Base-by-base conservation (phyloP, 2,329 filamentous ascomycete genomes). In the Diaporthe longicolla region DNA sequence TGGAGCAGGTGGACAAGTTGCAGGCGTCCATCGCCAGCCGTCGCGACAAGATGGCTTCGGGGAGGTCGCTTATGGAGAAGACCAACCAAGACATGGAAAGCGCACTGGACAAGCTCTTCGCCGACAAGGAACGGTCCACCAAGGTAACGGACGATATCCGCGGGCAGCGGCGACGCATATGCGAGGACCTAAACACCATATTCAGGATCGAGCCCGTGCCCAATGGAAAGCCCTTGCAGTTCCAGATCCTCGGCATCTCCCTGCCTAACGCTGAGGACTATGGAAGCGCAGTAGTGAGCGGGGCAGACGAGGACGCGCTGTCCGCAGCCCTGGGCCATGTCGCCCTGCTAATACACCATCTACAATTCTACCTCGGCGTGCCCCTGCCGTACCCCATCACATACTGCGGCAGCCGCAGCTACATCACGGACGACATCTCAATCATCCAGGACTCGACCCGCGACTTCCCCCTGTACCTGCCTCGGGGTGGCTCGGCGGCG, bases 81-180 rank as follows among this genome's bases (percentile, higher is more conserved):
- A 89, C 90, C 0, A 87, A 89, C 4, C 85, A 85, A 9, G 90
- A 94, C 77, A 89, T 97, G 9, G 84, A 86, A 17, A 87, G 91
- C 76, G 92, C 90, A 10, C 84, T 86, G 63, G 85, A 89, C 45
- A 90, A 92, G 77, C 85, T 96, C 43, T 81, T 84, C 0, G 84
- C 89, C 0, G 91, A 90, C 17, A 86, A 87, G 48, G 82, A 85
- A 7, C 84, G 92, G 1, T 82, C 93, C 0, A 85, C 86, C 5
- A 83, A 87, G 63, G 91, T 89, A 0, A 87, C 87, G 55, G 91
- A 93, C 68, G 90, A 91, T 26, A 93, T 95, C n/a, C 91, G 89
- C 73, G 94, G 93, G n/a, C 97, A 98, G 82, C 90, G 95, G 29
- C 91, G 95, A 19, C 93, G 97, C 48, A 94, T 98, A 72, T 95